These are phyloP conservation scores for Gamarada debralockiae DNA, from an alignment of 495 filamentous ascomycete genomes.

Conservation along the genomic window DNA sequence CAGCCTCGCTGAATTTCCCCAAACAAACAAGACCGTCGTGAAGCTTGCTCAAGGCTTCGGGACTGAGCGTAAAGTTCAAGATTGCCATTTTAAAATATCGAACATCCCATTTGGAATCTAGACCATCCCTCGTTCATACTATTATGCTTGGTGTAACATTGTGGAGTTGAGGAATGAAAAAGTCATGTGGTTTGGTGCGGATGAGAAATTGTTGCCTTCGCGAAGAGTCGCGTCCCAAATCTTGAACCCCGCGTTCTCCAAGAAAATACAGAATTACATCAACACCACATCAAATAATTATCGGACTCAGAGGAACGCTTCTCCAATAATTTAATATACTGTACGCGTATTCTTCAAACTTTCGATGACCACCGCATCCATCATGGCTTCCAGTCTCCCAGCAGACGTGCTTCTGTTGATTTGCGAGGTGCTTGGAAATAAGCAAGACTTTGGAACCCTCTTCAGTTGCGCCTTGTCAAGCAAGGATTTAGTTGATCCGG, in stretches of 20 bases:
- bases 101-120: no score
- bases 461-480: constrained; percentile 50
- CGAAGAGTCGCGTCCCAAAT: background rate
- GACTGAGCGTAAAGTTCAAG: constrained; percentile 75
- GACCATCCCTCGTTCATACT: background rate
- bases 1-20: constrained; percentile 86
- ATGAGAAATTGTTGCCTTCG: background rate
- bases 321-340: background rate
- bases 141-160: constrained; percentile 1
- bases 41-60: constrained; percentile 66
- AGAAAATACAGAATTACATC: background rate
- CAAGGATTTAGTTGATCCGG: constrained; percentile 48
- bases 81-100: constrained; percentile 52
- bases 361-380: background rate
- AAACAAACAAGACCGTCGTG: constrained; percentile 86
- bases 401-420: constrained; percentile 51
- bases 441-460: constrained; percentile 51
- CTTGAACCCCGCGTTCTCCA: constrained; percentile 9
- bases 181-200: background rate
- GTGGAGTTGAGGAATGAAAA: background rate
- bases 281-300: background rate
- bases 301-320: background rate
- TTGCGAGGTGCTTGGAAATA: constrained; percentile 47
- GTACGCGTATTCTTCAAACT: constrained; percentile 4
- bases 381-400: constrained; percentile 34